Evolutionary conservation across 257 asterid genomes (phyloP).

Genomic region (Verbena officinalis): DNA sequence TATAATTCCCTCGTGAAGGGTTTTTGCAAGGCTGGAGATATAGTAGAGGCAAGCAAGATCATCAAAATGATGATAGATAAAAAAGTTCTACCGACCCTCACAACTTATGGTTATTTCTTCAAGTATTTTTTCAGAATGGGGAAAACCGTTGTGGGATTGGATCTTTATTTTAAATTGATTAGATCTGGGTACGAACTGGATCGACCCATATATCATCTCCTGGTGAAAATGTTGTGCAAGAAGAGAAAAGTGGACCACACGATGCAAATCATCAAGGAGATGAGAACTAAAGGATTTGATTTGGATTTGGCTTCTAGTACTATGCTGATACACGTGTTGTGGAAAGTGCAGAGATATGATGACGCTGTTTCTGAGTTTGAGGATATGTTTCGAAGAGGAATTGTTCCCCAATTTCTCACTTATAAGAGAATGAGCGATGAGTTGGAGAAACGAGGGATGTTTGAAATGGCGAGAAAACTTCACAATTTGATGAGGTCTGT

Average conservation of each 20-base stretch:
- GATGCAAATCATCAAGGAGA: constrained; percentile 53
- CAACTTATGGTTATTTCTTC: constrained; percentile 76
- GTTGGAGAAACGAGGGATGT: constrained; percentile 61
- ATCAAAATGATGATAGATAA: constrained; percentile 68
- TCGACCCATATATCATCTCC: constrained; percentile 69
- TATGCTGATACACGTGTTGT: constrained; percentile 71
- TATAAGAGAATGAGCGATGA: constrained; percentile 56
- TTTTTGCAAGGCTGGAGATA: constrained; percentile 86
- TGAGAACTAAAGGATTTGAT: constrained; percentile 77
- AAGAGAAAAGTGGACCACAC: constrained; percentile 51
- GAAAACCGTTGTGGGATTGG: constrained; percentile 64
- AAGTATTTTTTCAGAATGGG: constrained; percentile 65
- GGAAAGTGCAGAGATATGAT: constrained; percentile 51
- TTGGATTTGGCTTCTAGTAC: constrained; percentile 79
- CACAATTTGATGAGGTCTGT: constrained; percentile 59
- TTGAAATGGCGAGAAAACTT: constrained; percentile 51
- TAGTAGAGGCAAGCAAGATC: constrained; percentile 67
- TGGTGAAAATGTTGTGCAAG: constrained; percentile 76
- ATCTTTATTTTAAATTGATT: constrained; percentile 61
- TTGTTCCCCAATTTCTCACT: constrained; percentile 83
- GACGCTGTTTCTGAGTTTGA: constrained; percentile 66
- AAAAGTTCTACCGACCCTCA: constrained; percentile 56
- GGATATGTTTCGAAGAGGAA: constrained; percentile 83
- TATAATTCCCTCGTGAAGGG: constrained; percentile 85
- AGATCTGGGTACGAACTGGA: constrained; percentile 69